Evolutionary conservation across 2,329 filamentous ascomycete species (phyloP), one percentile per base, ranked within the genome.

Genomic region (Teratosphaeria viscida): DNA sequence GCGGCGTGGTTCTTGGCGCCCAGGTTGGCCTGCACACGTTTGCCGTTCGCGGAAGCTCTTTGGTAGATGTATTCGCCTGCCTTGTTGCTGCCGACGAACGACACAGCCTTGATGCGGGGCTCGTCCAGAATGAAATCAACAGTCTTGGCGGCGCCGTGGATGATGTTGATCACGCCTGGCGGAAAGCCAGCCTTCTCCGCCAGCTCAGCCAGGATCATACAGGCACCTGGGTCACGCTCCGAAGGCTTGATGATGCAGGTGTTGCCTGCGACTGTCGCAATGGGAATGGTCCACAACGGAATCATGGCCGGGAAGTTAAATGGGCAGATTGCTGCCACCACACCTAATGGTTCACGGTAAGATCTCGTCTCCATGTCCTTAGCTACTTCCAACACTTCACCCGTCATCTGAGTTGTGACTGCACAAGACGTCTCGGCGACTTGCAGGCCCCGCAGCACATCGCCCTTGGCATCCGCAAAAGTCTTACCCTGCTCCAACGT

Each of bases 251-350:
- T 79, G 66, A 95, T 84, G 60, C 91, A 79, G 14, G 88, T 92
- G 79, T 95, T 95, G 57, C 89, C 89, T 19, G 88, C 90, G 32
- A 92, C 83, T 52, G 89, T 89, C 54, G 89, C 89, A 67, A 94
- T 88, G 47, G 89, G 90, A 63, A 95, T 91, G 62, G 84, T 90
- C 89, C 89, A 95, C n/a, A 95, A 81, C 3, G 89, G 90, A 73
- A 95, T 94, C 89, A 95, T 95, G 67, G 89, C 89, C 52, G 89
- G 89, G 77, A 94, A 94, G 79, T 94, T 94, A 72, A 92, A 94
- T 1, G 89, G 89, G 79, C 89, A 92, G 67, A 94, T 94, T 60
- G 89, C 88, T 60, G 89, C 88, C 52, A 88, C 85, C 39, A 94
- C 86, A 59, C 89, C 89, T 70, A 94, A 76, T 61, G 89, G 88